These are phyloP conservation scores for Elsinoe batatas DNA, from an alignment of 2,329 filamentous ascomycete species.

Conservation along the genomic window DNA sequence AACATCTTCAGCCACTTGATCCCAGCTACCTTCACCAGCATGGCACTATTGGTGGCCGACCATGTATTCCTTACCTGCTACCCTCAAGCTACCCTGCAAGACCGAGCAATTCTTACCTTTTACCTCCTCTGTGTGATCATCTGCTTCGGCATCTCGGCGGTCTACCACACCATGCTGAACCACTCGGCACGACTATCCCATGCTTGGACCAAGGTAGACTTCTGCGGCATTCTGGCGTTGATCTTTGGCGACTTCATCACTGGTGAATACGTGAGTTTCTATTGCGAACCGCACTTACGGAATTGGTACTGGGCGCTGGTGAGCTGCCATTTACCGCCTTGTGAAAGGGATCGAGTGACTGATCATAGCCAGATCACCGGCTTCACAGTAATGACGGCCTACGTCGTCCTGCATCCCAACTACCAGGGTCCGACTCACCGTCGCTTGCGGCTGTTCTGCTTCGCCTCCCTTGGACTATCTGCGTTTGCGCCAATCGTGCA, in stretches of 20 bases:
- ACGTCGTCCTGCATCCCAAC: background rate
- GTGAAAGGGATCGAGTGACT: background rate
- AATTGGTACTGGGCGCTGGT: constrained; percentile 23
- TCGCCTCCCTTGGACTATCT: constrained; percentile 2
- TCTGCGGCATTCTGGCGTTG: background rate
- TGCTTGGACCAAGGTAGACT: background rate
- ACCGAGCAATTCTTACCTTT: constrained; percentile 15
- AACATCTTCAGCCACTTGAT: constrained; percentile 22
- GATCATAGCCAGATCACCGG: background rate
- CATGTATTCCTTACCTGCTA: constrained; percentile 14
- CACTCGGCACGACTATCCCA: constrained; percentile 18
- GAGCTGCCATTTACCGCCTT: background rate
- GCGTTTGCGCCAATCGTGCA: constrained; percentile 7
- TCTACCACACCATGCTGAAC: constrained; percentile 25
- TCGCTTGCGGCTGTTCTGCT: background rate
- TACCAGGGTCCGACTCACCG: background rate
- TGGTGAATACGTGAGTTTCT: constrained; percentile 22
- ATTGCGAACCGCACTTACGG: constrained; percentile 22
- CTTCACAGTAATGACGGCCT: background rate
- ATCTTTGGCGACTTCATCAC: constrained; percentile 9
- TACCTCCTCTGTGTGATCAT: constrained; percentile 19
- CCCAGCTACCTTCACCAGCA: constrained; percentile 15
- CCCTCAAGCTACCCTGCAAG: constrained; percentile 12
- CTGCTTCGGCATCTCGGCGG: constrained; percentile 18
- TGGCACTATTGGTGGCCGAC: constrained; percentile 15